Percentiles rank a stretch among this genome's conserved stretches.
These are phyloP conservation scores for Kwoniella sp. DNA, from an alignment of 768 basidiomycete species.

Conservation along the genomic window DNA sequence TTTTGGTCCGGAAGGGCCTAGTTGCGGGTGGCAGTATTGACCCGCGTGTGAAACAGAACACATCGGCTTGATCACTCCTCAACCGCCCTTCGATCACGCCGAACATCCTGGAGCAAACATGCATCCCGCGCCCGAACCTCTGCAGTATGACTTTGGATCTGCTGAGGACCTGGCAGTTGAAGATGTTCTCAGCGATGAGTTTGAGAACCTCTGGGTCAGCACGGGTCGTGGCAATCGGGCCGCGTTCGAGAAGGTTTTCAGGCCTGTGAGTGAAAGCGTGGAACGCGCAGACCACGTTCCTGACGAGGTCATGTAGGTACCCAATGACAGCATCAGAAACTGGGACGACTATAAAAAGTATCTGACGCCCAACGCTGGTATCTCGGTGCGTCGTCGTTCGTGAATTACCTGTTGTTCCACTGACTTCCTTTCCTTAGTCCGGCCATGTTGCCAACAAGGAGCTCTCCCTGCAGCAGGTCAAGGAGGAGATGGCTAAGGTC, in stretches of 20 bases:
- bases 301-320: no score
- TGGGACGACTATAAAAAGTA: conserved; percentile 71
- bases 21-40: background rate
- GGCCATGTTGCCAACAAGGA: conserved; percentile 72
- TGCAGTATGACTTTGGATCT: conserved; percentile 62
- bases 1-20: background rate
- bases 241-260: conserved; percentile 80
- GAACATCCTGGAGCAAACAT: conserved; percentile 57
- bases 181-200: conserved; percentile 69
- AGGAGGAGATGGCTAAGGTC: conserved; percentile 64
- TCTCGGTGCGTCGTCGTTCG: conserved; percentile 50
- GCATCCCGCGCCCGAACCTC: conserved; percentile 69
- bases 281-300: no score
- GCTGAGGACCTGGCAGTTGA: conserved; percentile 65
- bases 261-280: conserved; percentile 62
- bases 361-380: conserved; percentile 35
- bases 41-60: conserved; percentile 58
- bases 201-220: conserved; percentile 60
- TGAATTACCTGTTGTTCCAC: background rate
- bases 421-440: conserved; percentile 58
- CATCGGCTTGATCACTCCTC: conserved; percentile 76
- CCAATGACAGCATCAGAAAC: conserved; percentile 71
- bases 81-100: conserved; percentile 53
- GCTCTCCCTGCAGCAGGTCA: conserved; percentile 65
- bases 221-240: conserved; percentile 77